Evolutionary conservation across 805 yeast species (phyloP).

Genomic region (Myxozyma lipomycoides): DNA sequence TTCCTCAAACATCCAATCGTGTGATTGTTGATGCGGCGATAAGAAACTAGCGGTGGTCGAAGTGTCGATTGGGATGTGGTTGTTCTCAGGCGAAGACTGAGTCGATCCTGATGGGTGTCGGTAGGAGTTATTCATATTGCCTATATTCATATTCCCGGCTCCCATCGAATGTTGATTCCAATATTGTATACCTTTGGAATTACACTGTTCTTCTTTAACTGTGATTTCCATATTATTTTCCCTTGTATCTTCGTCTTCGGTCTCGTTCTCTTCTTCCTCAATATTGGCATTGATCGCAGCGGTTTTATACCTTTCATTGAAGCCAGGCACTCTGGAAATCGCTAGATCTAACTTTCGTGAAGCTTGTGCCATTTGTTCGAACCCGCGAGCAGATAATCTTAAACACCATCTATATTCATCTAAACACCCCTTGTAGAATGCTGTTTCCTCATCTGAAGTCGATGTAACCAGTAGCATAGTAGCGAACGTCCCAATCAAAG

Average conservation of each 20-base stretch:
- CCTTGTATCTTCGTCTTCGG: slow-evolving; percentile 12
- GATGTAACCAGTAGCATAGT: slow-evolving; percentile 28
- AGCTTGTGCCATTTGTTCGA: slow-evolving; percentile 75
- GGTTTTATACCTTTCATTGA: slow-evolving; percentile 3
- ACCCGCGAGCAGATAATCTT: slow-evolving; percentile 69
- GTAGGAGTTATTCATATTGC: too few species aligned
- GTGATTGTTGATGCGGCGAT: not conserved
- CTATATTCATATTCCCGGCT: too few species aligned
- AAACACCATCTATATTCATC: slow-evolving; percentile 73
- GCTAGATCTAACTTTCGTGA: slow-evolving; percentile 66
- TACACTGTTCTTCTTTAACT: not conserved
- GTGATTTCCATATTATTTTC: slow-evolving; percentile 7
- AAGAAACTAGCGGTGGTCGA: not conserved
- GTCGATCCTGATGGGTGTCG: too few species aligned
- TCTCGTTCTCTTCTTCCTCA: slow-evolving; percentile 5
- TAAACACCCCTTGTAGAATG: slow-evolving; percentile 60
- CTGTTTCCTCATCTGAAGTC: slow-evolving; percentile 66
- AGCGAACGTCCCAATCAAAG: slow-evolving; percentile 36
- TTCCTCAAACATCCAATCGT: not conserved
- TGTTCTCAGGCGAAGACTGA: slow-evolving; percentile 17
- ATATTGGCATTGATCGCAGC: not conserved
- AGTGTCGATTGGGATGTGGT: not conserved
- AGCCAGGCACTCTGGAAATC: slow-evolving; percentile 63
- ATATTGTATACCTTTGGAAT: slow-evolving; percentile 11
- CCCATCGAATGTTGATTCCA: slow-evolving; percentile 11